Evolutionary conservation across 129 eudicot genomes (phyloP).

Genomic region (Flaveria brownii): DNA sequence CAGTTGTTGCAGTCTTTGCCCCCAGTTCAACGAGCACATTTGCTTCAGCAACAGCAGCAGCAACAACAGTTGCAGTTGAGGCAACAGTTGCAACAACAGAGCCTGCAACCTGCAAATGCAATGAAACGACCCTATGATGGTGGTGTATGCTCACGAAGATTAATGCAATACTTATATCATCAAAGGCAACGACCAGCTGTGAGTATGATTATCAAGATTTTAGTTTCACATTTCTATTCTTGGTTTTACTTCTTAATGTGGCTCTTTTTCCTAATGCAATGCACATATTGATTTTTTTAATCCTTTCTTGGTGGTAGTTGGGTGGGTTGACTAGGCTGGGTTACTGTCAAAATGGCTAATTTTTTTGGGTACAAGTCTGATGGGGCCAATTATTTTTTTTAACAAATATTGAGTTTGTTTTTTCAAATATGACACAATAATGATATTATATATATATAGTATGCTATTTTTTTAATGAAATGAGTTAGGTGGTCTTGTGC

Average conservation of each 20-base stretch:
- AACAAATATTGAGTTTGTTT: not conserved
- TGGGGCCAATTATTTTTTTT: not conserved
- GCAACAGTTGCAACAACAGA: constrained; percentile 55
- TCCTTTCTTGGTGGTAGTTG: not conserved
- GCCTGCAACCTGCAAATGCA: constrained; percentile 57
- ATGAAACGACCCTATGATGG: constrained; percentile 76
- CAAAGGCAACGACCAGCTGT: constrained; percentile 85
- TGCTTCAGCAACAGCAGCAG: constrained; percentile 57
- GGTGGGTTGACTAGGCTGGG: not conserved
- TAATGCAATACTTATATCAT: constrained; percentile 94
- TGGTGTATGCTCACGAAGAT: constrained; percentile 89
- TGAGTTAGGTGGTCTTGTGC: not conserved
- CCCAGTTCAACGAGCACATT: constrained; percentile 73
- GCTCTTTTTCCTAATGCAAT: not conserved
- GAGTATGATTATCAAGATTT: constrained; percentile 43
- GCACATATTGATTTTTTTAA: not conserved
- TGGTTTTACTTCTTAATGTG: not conserved
- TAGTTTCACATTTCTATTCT: not conserved
- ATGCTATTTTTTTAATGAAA: not conserved
- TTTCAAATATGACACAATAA: not conserved
- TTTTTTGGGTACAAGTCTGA: not conserved
- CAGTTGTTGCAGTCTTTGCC: constrained; percentile 81
- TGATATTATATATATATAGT: not conserved
- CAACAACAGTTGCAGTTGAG: constrained; percentile 57
- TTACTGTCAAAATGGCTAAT: not conserved